Percentiles rank a stretch among this genome's conserved stretches.
Conservation (phyloP, 2,329 filamentous ascomycete genomes). For the Arthroderma sp. region DNA sequence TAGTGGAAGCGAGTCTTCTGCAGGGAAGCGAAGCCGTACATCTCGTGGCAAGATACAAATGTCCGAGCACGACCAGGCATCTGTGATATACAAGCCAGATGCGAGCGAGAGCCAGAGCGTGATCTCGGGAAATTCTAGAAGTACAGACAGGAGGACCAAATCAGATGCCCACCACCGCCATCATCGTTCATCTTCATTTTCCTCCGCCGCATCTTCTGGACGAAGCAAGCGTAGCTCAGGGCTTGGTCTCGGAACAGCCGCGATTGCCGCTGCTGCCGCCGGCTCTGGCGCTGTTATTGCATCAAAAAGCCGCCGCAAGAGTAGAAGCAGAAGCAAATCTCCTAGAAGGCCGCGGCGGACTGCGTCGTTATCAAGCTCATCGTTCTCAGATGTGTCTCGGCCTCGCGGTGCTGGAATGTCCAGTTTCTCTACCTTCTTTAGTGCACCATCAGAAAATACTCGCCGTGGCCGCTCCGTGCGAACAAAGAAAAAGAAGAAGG, state of each 20-base stretch:
- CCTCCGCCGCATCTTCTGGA: slow-evolving; percentile 3
- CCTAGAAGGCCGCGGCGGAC: slow-evolving; percentile 15
- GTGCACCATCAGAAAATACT: slow-evolving; percentile 44
- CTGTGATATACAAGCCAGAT: too few relatives aligned
- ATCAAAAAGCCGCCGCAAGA: slow-evolving; percentile 12
- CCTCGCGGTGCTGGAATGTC: slow-evolving; percentile 37
- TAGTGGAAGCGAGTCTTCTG: slow-evolving; percentile 17
- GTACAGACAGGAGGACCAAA: background rate
- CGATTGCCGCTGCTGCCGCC: slow-evolving; percentile 27
- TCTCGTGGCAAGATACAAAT: slow-evolving; percentile 27
- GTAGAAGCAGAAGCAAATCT: slow-evolving; percentile 23
- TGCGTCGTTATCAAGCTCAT: slow-evolving; percentile 41
- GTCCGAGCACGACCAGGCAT: slow-evolving; percentile 18
- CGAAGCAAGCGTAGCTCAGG: background rate
- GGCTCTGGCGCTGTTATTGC: slow-evolving; percentile 18
- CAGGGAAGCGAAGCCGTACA: slow-evolving; percentile 28
- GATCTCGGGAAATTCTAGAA: too few relatives aligned
- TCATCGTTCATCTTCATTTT: slow-evolving; percentile 1
- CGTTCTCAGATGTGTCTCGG: slow-evolving; percentile 54
- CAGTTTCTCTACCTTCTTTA: slow-evolving; percentile 52
- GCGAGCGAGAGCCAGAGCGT: too few relatives aligned
- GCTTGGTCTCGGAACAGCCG: slow-evolving; percentile 13
- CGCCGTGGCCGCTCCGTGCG: slow-evolving; percentile 24
- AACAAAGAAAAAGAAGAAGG: slow-evolving; percentile 33
- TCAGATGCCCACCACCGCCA: background rate